Evolutionary conservation across 192 early-diverging fungal species (phyloP).

Genomic region (Glomus cerebriforme): DNA sequence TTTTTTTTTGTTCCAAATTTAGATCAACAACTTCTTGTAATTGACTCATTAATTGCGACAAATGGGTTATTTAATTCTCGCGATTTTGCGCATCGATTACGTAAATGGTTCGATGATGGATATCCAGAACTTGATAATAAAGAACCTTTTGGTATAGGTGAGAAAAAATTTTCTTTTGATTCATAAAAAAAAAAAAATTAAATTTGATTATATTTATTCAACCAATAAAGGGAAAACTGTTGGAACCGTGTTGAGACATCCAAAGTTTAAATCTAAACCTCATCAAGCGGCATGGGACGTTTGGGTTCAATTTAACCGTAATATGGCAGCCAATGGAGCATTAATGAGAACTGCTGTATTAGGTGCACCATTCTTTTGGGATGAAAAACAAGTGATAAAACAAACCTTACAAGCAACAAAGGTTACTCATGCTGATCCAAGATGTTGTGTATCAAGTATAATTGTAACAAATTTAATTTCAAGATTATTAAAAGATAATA

Average conservation of each 20-base stretch:
- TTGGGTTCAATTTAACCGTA: slow-evolving; percentile 38
- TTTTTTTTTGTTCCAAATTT: slow-evolving; percentile 50
- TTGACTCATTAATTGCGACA: slow-evolving; percentile 51
- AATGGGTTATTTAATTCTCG: slow-evolving; percentile 50
- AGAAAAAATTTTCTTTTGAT: background rate
- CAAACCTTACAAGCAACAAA: slow-evolving; percentile 45
- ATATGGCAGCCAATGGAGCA: slow-evolving; percentile 45
- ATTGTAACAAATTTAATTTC: slow-evolving; percentile 42
- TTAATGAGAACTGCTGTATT: slow-evolving; percentile 47
- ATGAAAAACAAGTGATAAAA: slow-evolving; percentile 42
- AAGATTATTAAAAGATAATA: slow-evolving; percentile 41
- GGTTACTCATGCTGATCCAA: slow-evolving; percentile 48
- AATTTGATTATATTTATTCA: background rate
- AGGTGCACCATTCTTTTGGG: slow-evolving; percentile 44
- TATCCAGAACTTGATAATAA: slow-evolving; percentile 53
- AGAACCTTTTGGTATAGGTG: slow-evolving; percentile 52
- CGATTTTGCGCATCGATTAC: slow-evolving; percentile 53
- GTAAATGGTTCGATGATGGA: slow-evolving; percentile 56
- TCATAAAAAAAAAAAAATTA: background rate
- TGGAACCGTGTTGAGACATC: slow-evolving; percentile 46
- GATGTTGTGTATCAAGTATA: slow-evolving; percentile 41
- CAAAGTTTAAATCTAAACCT: slow-evolving; percentile 52
- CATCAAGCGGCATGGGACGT: slow-evolving; percentile 46
- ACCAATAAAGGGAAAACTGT: slow-evolving; percentile 44
- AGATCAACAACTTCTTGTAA: slow-evolving; percentile 62